A percentile compares a stretch with the other conserved stretches of the same genome.
These are phyloP conservation scores for Colletotrichum orchidophilum DNA, from an alignment of 2,329 filamentous ascomycete genomes.

Conservation along the genomic window DNA sequence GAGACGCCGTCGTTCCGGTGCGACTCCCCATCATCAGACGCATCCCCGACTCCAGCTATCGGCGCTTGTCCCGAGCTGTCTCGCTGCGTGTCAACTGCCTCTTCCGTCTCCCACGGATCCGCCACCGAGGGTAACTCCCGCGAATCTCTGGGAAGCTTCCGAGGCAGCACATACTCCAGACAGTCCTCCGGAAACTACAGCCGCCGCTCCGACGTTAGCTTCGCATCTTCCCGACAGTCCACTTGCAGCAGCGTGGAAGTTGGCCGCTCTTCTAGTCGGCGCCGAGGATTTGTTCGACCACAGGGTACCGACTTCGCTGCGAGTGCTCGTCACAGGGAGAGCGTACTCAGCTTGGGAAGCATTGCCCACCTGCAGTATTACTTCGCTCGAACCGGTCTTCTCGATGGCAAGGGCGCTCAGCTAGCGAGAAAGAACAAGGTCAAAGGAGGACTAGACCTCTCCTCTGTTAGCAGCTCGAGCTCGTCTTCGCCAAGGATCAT, in stretches of 20 bases:
- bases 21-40: constrained; percentile 72
- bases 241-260: constrained; percentile 53
- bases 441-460: constrained; percentile 67
- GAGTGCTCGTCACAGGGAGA: constrained; percentile 89
- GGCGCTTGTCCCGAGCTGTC: constrained; percentile 67
- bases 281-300: constrained; percentile 87
- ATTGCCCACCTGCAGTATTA: constrained; percentile 99
- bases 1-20: constrained; percentile 52
- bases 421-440: constrained; percentile 77
- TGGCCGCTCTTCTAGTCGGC: constrained; percentile 50
- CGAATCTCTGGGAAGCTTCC: constrained; percentile 66
- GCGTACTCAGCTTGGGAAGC: constrained; percentile 94
- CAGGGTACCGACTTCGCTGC: constrained; percentile 89
- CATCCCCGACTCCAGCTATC: constrained; percentile 70
- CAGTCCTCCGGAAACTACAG: constrained; percentile 70
- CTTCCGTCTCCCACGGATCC: constrained; percentile 67
- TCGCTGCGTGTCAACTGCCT: constrained; percentile 71
- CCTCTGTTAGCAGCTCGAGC: constrained; percentile 48
- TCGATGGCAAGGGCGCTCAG: constrained; percentile 93
- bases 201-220: constrained; percentile 54
- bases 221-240: constrained; percentile 54
- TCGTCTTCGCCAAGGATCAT: constrained; percentile 50
- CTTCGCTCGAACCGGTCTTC: constrained; percentile 90
- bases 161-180: constrained; percentile 67
- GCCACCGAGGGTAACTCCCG: constrained; percentile 57